phyloP scores from a whole-genome alignment of 257 asterid genomes.

The Forsythia suspensa region DNA sequence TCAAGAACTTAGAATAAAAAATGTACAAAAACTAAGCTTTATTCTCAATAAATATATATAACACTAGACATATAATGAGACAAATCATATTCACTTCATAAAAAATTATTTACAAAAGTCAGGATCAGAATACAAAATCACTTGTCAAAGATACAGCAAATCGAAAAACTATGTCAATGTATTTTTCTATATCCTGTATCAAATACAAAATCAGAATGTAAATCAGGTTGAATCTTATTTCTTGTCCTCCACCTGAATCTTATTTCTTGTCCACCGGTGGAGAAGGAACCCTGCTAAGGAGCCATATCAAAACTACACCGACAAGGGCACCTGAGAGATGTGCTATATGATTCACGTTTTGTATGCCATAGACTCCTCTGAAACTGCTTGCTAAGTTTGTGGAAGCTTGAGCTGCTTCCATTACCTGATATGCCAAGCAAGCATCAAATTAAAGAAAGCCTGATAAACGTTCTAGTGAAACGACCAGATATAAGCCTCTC shows the following conservation, averaged over 20 bases:
- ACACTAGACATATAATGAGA: background rate
- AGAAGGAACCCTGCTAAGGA: constrained; percentile 64
- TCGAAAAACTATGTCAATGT: background rate
- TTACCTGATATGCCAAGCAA: constrained; percentile 52
- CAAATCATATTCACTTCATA: background rate
- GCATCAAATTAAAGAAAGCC: background rate
- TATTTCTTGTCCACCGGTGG: constrained; percentile 41
- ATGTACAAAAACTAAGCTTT: background rate
- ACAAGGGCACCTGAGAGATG: constrained; percentile 92
- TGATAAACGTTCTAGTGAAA: background rate
- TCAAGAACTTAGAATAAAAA: background rate
- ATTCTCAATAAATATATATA: background rate
- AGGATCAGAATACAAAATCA: background rate
- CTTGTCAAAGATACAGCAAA: background rate
- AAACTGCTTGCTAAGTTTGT: constrained; percentile 57
- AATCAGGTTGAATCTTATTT: constrained; percentile 13
- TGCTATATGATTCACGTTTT: constrained; percentile 85
- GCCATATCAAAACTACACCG: constrained; percentile 83
- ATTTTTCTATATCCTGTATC: background rate
- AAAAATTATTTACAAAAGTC: background rate
- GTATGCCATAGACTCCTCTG: constrained; percentile 55
- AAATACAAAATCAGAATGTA: background rate
- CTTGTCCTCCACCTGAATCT: constrained; percentile 27
- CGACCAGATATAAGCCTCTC: background rate
- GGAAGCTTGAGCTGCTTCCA: constrained; percentile 99